These are phyloP conservation scores for Pichia sp. DNA, from an alignment of 1,139 yeast genomes.

Conservation along the genomic window DNA sequence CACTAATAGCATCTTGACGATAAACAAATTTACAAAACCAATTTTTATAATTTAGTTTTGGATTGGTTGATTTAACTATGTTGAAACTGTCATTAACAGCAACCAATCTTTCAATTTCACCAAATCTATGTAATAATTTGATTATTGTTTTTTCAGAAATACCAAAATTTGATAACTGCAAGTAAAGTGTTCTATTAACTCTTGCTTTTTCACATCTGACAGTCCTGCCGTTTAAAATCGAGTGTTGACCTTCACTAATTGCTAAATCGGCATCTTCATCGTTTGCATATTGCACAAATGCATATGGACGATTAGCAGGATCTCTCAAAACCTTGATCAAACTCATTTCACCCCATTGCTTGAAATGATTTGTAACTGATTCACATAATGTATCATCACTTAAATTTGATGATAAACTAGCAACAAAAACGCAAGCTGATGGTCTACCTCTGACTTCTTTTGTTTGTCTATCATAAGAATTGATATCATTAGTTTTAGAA, in stretches of 20 bases:
- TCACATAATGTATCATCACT: conserved; percentile 64
- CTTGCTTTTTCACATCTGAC: conserved; percentile 87
- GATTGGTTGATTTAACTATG: conserved; percentile 13
- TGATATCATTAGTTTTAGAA: conserved; percentile 4
- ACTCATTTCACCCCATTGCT: conserved; percentile 60
- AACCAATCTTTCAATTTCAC: conserved; percentile 66
- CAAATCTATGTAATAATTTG: conserved; percentile 44
- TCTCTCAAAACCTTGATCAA: conserved; percentile 85
- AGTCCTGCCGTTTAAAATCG: conserved; percentile 62
- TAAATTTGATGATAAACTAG: conserved; percentile 58
- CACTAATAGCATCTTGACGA: conserved; percentile 86
- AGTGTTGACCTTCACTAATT: conserved; percentile 60
- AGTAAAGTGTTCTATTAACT: conserved; percentile 76
- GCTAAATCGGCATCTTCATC: conserved; percentile 70
- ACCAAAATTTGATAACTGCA: conserved; percentile 32
- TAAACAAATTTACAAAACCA: conserved; percentile 83
- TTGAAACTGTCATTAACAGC: conserved; percentile 39
- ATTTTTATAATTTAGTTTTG: conserved; percentile 30
- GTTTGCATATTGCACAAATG: conserved; percentile 79
- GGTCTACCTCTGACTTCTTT: conserved; percentile 43
- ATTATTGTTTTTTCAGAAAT: conserved; percentile 33
- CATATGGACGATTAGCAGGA: conserved; percentile 79
- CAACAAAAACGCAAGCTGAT: conserved; percentile 85
- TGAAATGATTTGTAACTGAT: conserved; percentile 58
- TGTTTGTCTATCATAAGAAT: conserved; percentile 11